Percentiles rank a stretch among this genome's conserved stretches.
phyloP scores from a whole-genome alignment of 805 yeast genomes.

The Peterozyma xylosa region DNA sequence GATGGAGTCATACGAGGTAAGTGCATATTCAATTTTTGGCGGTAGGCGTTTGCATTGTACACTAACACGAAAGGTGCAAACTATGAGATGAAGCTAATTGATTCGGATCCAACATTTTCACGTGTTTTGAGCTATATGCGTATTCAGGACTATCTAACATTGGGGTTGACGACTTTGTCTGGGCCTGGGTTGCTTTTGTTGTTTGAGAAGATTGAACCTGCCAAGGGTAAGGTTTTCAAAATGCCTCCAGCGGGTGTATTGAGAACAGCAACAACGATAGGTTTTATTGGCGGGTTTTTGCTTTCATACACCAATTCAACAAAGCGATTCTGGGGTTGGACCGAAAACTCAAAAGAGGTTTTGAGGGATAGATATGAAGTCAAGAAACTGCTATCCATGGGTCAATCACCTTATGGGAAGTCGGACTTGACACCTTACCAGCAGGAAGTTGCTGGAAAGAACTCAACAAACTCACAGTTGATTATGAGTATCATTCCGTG shows the following conservation, averaged over 20 bases:
- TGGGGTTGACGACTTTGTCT: conserved; percentile 39
- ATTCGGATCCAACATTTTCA: conserved; percentile 68
- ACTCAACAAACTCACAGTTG: conserved; percentile 65
- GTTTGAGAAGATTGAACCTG: conserved; percentile 41
- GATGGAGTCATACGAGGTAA: not conserved
- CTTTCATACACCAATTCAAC: conserved; percentile 62
- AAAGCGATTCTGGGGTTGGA: conserved; percentile 70
- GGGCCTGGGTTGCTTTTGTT: conserved; percentile 39
- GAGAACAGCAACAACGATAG: conserved; percentile 56
- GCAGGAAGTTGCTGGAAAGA: conserved; percentile 69
- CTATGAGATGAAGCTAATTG: conserved; percentile 39
- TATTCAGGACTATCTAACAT: conserved; percentile 49
- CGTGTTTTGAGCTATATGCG: conserved; percentile 72
- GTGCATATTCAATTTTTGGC: not conserved
- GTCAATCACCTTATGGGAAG: conserved; percentile 59
- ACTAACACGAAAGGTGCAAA: not conserved
- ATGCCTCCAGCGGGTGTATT: conserved; percentile 48
- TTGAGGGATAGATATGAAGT: conserved; percentile 66
- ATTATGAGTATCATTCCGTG: conserved; percentile 61
- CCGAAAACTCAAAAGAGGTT: conserved; percentile 69
- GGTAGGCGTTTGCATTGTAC: not conserved
- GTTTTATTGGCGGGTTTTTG: conserved; percentile 67
- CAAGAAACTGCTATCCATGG: conserved; percentile 56
- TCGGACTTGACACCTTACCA: conserved; percentile 60
- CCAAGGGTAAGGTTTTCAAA: conserved; percentile 32